phyloP scores from a whole-genome alignment of 2,329 filamentous ascomycete genomes.

The Penicillium hordei region DNA sequence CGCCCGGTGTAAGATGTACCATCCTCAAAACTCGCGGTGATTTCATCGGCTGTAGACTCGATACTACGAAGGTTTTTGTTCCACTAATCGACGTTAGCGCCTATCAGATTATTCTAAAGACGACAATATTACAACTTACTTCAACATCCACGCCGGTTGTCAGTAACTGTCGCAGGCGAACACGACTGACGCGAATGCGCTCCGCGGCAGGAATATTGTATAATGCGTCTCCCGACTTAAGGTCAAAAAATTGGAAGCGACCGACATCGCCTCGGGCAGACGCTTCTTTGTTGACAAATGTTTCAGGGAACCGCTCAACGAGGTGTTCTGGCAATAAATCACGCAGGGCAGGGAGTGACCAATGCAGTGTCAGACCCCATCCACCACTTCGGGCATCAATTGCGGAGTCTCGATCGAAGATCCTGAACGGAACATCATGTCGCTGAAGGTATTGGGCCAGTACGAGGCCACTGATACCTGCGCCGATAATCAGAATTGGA shows the following conservation, averaged over 20 bases:
- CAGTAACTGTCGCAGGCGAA: slow-evolving; percentile 49
- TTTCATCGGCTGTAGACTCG: slow-evolving; percentile 34
- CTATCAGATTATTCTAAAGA: background rate
- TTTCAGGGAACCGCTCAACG: slow-evolving; percentile 47
- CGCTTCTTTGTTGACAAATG: slow-evolving; percentile 56
- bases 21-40: slow-evolving; percentile 51
- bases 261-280: slow-evolving; percentile 50
- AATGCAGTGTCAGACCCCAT: slow-evolving; percentile 66
- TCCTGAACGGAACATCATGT: slow-evolving; percentile 33
- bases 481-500: slow-evolving; percentile 45
- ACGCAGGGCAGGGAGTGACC: slow-evolving; percentile 57
- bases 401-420: slow-evolving; percentile 47
- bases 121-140: slow-evolving; percentile 28
- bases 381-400: slow-evolving; percentile 52
- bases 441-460: slow-evolving; percentile 44
- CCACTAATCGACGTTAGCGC: slow-evolving; percentile 31
- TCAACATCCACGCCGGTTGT: slow-evolving; percentile 50
- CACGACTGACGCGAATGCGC: slow-evolving; percentile 51
- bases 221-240: slow-evolving; percentile 51
- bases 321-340: slow-evolving; percentile 53
- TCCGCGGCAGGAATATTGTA: slow-evolving; percentile 48
- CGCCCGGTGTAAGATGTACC: slow-evolving; percentile 44
- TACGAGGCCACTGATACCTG: slow-evolving; percentile 45
- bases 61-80: slow-evolving; percentile 39
- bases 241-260: slow-evolving; percentile 57